A percentile compares a stretch with the other conserved stretches of the same genome.
These are phyloP conservation scores for Backusella macrospora DNA, from an alignment of 192 early-diverging fungal genomes.

Conservation along the genomic window DNA sequence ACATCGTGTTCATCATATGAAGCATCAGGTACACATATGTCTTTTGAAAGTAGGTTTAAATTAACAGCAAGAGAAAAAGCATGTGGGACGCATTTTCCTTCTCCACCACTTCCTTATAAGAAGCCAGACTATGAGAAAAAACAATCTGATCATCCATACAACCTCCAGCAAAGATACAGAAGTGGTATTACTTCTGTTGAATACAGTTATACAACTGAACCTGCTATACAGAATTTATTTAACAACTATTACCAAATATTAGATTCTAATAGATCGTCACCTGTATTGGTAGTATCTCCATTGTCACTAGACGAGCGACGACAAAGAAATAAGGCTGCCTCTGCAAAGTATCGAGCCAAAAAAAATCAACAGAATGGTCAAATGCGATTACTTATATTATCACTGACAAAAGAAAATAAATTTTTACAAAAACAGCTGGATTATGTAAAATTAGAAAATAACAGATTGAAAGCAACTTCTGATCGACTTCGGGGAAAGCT, in stretches of 20 bases:
- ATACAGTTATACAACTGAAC: background rate
- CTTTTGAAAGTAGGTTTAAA: background rate
- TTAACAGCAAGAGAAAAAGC: background rate
- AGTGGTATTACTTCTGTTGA: background rate
- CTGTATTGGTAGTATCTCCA: constrained; percentile 15
- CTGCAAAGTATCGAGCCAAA: constrained; percentile 59
- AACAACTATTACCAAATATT: background rate
- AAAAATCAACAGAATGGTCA: constrained; percentile 57
- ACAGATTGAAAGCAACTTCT: constrained; percentile 40
- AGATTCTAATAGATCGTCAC: background rate
- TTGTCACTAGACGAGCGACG: constrained; percentile 51
- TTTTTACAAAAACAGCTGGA: constrained; percentile 45
- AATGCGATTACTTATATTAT: constrained; percentile 48
- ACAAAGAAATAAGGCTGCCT: constrained; percentile 57
- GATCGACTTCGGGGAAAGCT: constrained; percentile 53
- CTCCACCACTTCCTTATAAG: background rate
- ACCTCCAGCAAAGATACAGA: background rate
- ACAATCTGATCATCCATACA: background rate
- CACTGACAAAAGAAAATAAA: constrained; percentile 44
- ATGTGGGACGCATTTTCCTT: background rate
- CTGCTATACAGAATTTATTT: background rate
- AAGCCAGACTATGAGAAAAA: background rate
- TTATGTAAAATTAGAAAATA: constrained; percentile 46
- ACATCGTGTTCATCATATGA: background rate
- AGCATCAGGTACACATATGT: background rate